Evolutionary conservation across 345 rosid species (phyloP), one percentile per base, ranked within the genome.

Genomic region (Moricandia moricandioides): DNA sequence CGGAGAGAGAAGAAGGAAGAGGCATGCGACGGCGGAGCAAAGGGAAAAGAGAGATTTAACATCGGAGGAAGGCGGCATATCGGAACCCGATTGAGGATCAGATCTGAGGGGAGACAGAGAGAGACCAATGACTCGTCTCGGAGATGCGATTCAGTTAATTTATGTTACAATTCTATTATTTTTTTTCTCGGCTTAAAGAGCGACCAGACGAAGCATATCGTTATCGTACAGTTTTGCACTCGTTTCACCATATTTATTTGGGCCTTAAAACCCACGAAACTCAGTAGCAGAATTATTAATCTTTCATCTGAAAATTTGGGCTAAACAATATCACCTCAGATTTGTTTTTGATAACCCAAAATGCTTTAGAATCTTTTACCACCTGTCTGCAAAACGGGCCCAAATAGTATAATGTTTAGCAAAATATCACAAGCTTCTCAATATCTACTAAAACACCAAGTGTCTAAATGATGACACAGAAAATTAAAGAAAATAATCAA

Each of bases 61-160:
- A 72, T 80, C 12, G 74, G 78, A 40, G 81, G 65, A 73, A 65
- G 71, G 72, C 70, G 69, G 81, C 97, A 92, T 92, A 82, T 82
- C 84, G 85, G 81, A 62, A 60, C 69, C 78, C 80, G 78, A 77
- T 57, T n/a, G 59, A 55, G 27, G 30, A 55, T 55, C 59, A 81
- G 88, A 85, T 84, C 88, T 81, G 83, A 72, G 24, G 73, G 75
- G 63, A 2, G 21, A 49, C 18, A 47, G 69, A 43, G 14, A 13
- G 69, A 63, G 57, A 40, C 65, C 77, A 65, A 73, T 55, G 71
- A 54, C 65, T 65, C 75, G 61, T 52, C 64, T 39, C 77, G 63
- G 63, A 54, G 77, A 27, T 64, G 27, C 56, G 65, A 39, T 73
- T 65, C 70, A 54, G 56, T 63, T 1, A 2, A 62, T 61, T 47